Conservation (phyloP, 352 stramenopile species). For the Thraustochytrium striatum region DNA sequence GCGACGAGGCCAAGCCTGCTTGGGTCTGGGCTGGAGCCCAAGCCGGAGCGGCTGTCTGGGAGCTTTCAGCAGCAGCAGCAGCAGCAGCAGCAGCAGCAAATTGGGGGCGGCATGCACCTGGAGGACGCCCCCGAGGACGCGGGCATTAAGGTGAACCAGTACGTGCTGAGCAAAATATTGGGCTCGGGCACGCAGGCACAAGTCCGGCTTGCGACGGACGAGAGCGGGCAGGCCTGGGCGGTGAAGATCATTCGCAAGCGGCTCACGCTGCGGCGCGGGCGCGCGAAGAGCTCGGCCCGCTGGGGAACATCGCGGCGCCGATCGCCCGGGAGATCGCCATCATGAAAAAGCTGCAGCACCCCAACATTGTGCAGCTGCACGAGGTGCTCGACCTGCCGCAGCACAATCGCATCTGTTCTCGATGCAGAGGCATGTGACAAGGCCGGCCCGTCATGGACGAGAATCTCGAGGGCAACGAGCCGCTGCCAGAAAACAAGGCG, state of each 20-base stretch:
- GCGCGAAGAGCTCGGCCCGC: constrained; percentile 4
- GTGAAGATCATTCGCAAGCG: constrained; percentile 43
- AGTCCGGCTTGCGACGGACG: constrained; percentile 35
- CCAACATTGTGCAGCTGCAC: constrained; percentile 84
- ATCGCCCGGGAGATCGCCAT: constrained; percentile 83
- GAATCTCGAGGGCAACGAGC: constrained; percentile 61
- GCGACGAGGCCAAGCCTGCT: too few species aligned
- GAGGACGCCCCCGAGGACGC: constrained; percentile 3
- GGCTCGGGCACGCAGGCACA: constrained; percentile 25
- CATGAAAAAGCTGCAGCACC: constrained; percentile 91
- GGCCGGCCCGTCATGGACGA: constrained; percentile 79
- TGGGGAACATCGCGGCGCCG: constrained; percentile 6
- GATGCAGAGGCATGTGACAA: constrained; percentile 86
- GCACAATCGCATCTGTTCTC: constrained; percentile 89
- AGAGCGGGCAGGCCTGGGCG: constrained; percentile 13
- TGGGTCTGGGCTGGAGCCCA: too few species aligned
- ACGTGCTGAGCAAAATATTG: constrained; percentile 27
- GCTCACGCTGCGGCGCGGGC: constrained; percentile 23
- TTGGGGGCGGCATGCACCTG: too few species aligned
- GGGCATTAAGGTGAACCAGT: constrained; percentile 34
- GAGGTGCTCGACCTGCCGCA: constrained; percentile 87
- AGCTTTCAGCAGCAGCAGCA: too few species aligned
- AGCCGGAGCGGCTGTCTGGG: too few species aligned
- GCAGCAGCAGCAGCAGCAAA: too few species aligned
- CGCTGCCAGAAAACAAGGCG: constrained; percentile 14